Conservation (phyloP, 2,329 filamentous ascomycete species). For the Pseudogymnoascus verrucosus region DNA sequence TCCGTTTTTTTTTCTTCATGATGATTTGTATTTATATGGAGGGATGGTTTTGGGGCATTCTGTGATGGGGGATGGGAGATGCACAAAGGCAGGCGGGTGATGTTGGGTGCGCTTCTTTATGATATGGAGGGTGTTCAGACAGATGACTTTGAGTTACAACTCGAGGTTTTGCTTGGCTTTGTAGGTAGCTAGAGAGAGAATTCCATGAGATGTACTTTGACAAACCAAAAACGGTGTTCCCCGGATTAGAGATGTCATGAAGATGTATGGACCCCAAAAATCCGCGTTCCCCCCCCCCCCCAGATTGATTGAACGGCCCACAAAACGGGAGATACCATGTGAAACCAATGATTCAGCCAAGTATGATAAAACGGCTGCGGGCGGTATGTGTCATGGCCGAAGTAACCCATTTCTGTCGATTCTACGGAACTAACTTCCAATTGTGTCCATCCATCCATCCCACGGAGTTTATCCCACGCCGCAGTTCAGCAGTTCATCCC, state of each 20-base stretch:
- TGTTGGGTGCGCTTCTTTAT: conserved; percentile 13
- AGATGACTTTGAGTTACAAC: neutral
- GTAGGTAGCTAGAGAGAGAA: conserved; percentile 6
- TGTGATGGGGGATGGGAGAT: conserved; percentile 37
- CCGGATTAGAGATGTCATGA: neutral
- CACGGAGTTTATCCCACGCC: neutral
- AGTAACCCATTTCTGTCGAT: neutral
- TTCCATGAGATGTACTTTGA: conserved; percentile 2
- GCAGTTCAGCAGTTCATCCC: neutral
- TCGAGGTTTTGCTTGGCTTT: conserved; percentile 2
- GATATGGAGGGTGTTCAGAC: conserved; percentile 6
- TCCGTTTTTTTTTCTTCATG: conserved; percentile 6
- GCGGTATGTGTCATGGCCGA: conserved; percentile 4
- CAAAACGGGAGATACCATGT: neutral
- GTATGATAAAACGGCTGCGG: neutral
- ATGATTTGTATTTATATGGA: conserved; percentile 8
- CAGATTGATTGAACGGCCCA: neutral
- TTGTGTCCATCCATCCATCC: too few relatives aligned
- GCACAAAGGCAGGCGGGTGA: conserved; percentile 19
- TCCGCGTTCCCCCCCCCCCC: neutral
- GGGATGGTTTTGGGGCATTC: conserved; percentile 25
- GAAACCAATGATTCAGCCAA: conserved; percentile 7
- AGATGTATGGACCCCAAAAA: neutral
- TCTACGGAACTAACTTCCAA: neutral
- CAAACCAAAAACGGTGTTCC: neutral